phyloP scores from a whole-genome alignment of 306 rosid genomes.

The Oemleria cerasiformis region DNA sequence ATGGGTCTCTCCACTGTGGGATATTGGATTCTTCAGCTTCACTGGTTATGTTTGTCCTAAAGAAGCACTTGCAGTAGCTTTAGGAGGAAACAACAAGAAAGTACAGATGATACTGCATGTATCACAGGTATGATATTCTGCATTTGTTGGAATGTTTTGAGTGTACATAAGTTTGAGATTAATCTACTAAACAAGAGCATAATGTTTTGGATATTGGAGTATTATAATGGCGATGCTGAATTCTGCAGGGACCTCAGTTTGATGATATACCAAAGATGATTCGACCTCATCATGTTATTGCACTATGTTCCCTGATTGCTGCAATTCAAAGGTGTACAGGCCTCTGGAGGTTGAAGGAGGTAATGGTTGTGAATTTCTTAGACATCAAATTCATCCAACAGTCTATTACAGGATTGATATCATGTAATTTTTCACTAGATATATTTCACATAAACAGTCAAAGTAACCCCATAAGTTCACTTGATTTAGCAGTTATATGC shows the following conservation, averaged over 20 bases:
- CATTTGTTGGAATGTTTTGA: constrained; percentile 22
- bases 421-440: not conserved
- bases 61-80: constrained; percentile 69
- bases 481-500: constrained; percentile 2
- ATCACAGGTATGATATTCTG: constrained; percentile 43
- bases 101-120: constrained; percentile 46
- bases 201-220: constrained; percentile 13
- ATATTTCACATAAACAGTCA: not conserved
- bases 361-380: constrained; percentile 20
- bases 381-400: constrained; percentile 6
- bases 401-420: not conserved
- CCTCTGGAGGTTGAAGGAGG: constrained; percentile 75
- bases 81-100: constrained; percentile 54
- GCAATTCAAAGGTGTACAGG: constrained; percentile 68
- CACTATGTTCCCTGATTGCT: constrained; percentile 58
- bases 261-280: constrained; percentile 50
- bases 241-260: constrained; percentile 59
- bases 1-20: constrained; percentile 88
- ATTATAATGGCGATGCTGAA: constrained; percentile 21
- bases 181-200: constrained; percentile 7
- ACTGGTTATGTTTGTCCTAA: constrained; percentile 60
- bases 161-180: not conserved
- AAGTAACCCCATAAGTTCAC: not conserved
- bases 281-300: constrained; percentile 48
- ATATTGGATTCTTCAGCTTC: constrained; percentile 66